A percentile compares a stretch with the other conserved stretches of the same genome.
Evolutionary conservation across 1,284 basidiomycete species (phyloP).

Genomic region (Fomes fomentarius): DNA sequence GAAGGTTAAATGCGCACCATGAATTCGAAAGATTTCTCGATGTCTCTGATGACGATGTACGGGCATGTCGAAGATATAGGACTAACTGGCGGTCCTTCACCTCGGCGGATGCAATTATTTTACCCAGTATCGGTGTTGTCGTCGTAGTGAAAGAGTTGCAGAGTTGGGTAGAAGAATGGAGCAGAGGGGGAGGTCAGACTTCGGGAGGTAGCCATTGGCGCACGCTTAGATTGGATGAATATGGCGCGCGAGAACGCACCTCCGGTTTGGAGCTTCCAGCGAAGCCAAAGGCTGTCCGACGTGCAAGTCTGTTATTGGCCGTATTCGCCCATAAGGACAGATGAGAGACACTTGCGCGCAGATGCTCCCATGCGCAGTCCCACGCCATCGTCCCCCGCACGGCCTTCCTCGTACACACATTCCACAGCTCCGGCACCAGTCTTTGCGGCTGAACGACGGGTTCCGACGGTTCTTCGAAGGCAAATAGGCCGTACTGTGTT

Average conservation of each 20-base stretch:
- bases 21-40: too few species aligned
- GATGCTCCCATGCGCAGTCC: conserved; percentile 19
- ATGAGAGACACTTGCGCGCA: conserved; percentile 19
- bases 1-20: too few species aligned
- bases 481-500: not conserved
- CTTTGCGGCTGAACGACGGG: not conserved
- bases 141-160: too few species aligned
- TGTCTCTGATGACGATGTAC: too few species aligned
- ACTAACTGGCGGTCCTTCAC: too few species aligned
- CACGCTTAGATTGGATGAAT: too few species aligned
- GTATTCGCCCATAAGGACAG: not conserved
- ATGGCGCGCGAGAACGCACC: conserved; percentile 11
- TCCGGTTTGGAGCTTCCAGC: conserved; percentile 9
- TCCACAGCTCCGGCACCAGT: conserved; percentile 11
- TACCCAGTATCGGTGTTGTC: too few species aligned
- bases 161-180: too few species aligned
- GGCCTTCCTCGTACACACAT: conserved; percentile 14
- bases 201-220: too few species aligned
- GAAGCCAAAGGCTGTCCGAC: not conserved
- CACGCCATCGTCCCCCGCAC: conserved; percentile 8
- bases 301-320: conserved; percentile 6
- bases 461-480: not conserved
- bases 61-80: too few species aligned
- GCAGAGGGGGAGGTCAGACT: too few species aligned
- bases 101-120: too few species aligned